Conservation (phyloP, 164 flowering plant genomes). For the Platanus orientalis region DNA sequence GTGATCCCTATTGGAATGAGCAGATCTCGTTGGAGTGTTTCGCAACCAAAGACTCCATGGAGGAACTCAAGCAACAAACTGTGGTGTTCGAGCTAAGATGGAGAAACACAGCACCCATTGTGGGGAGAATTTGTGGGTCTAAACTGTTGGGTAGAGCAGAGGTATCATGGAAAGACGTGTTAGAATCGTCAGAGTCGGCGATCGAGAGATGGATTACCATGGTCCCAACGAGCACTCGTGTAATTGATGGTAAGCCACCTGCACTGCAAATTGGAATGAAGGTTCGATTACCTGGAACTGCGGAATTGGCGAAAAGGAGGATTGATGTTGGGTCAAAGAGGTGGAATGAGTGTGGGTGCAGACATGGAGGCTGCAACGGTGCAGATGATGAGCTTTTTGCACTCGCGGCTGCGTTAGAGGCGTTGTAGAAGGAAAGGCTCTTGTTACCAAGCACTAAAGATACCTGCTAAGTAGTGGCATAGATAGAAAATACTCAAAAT, state of each 20-base stretch:
- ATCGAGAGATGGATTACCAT: conserved; percentile 42
- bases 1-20: conserved; percentile 41
- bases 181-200: conserved; percentile 40
- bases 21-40: conserved; percentile 46
- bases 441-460: too few species aligned
- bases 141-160: conserved; percentile 49
- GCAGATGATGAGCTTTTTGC: conserved; percentile 23
- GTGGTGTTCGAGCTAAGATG: conserved; percentile 68
- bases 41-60: conserved; percentile 33
- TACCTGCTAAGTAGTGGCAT: too few species aligned
- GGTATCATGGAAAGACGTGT: conserved; percentile 46
- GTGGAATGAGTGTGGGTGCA: conserved; percentile 22
- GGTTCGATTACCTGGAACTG: background rate
- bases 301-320: background rate
- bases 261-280: conserved; percentile 20
- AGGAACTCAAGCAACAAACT: conserved; percentile 29
- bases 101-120: conserved; percentile 27
- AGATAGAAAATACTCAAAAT: too few species aligned
- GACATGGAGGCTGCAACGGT: conserved; percentile 18
- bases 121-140: conserved; percentile 34
- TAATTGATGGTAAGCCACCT: conserved; percentile 18
- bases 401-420: conserved; percentile 18
- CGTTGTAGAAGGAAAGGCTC: too few species aligned
- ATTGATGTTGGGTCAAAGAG: conserved; percentile 1
- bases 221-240: background rate